Percentiles rank a stretch among this genome's conserved stretches.
phyloP scores from a whole-genome alignment of 768 basidiomycete genomes.

The Goffeauzyma gilvescens region DNA sequence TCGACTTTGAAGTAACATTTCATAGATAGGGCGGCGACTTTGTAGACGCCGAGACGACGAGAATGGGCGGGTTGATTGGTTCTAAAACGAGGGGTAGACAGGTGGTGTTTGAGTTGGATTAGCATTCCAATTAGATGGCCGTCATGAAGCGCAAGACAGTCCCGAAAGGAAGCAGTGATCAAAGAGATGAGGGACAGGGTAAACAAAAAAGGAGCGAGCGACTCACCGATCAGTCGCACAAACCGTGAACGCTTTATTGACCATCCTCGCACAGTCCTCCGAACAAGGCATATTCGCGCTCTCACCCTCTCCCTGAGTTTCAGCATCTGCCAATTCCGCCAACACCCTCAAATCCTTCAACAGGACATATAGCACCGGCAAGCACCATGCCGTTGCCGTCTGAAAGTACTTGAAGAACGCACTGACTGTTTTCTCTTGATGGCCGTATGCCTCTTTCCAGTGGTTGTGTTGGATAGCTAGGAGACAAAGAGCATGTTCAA shows the following conservation, averaged over 20 bases:
- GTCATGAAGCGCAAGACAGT: too few relatives aligned
- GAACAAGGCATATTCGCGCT: constrained; percentile 48
- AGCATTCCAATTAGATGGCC: too few relatives aligned
- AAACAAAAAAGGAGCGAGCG: constrained; percentile 24
- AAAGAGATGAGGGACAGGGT: constrained; percentile 1
- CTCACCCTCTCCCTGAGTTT: constrained; percentile 13
- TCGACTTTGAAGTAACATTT: constrained; percentile 93
- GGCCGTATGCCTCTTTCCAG: constrained; percentile 14
- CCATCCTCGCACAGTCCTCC: constrained; percentile 70
- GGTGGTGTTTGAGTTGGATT: constrained; percentile 36
- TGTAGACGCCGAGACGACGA: constrained; percentile 86
- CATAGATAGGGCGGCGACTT: constrained; percentile 70
- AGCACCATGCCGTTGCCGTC: constrained; percentile 68
- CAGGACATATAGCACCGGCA: constrained; percentile 64
- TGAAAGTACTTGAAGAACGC: constrained; percentile 59
- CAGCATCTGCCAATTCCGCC: constrained; percentile 53
- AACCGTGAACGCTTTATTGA: constrained; percentile 71
- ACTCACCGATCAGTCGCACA: constrained; percentile 66
- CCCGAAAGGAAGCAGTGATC: too few relatives aligned
- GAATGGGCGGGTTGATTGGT: constrained; percentile 32
- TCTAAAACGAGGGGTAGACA: background rate
- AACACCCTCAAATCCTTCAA: constrained; percentile 64
- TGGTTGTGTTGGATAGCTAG: background rate
- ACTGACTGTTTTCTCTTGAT: constrained; percentile 33
- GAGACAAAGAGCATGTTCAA: background rate